phyloP scores from a whole-genome alignment of 768 basidiomycete genomes.

The Gautieria morchelliformis region DNA sequence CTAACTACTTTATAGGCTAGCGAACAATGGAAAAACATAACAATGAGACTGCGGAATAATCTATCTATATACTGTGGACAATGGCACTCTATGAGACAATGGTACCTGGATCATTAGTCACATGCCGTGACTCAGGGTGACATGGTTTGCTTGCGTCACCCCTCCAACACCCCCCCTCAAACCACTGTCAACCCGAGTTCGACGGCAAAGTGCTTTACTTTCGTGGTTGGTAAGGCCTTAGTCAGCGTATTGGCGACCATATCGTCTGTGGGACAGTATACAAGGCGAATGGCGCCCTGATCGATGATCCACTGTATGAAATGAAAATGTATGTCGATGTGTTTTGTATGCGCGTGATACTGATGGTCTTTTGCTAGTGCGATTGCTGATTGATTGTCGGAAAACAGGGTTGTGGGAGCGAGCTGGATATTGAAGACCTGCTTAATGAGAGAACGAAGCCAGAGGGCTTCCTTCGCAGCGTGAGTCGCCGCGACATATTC shows the following conservation, averaged over 20 bases:
- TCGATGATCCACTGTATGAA: conserved; percentile 27
- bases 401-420: conserved; percentile 9
- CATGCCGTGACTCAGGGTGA: too few relatives aligned
- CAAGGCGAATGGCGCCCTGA: conserved; percentile 13
- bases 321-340: conserved; percentile 30
- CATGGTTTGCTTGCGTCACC: too few relatives aligned
- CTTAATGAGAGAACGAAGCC: conserved; percentile 13
- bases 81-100: too few relatives aligned
- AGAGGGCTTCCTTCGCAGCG: conserved; percentile 18
- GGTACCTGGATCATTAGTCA: too few relatives aligned
- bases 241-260: conserved; percentile 28
- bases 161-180: too few relatives aligned
- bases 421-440: conserved; percentile 6
- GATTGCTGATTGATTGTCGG: conserved; percentile 21
- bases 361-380: conserved; percentile 15
- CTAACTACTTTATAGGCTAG: too few relatives aligned
- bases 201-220: too few relatives aligned
- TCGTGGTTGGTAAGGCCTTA: conserved; percentile 19
- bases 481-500: conserved; percentile 35
- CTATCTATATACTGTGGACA: too few relatives aligned
- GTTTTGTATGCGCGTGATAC: conserved; percentile 26
- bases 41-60: too few relatives aligned
- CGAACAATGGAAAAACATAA: too few relatives aligned
- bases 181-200: too few relatives aligned
- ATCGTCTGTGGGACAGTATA: conserved; percentile 19